Evolutionary conservation across 495 filamentous ascomycete species (phyloP).

Genomic region (Terfezia claveryi): DNA sequence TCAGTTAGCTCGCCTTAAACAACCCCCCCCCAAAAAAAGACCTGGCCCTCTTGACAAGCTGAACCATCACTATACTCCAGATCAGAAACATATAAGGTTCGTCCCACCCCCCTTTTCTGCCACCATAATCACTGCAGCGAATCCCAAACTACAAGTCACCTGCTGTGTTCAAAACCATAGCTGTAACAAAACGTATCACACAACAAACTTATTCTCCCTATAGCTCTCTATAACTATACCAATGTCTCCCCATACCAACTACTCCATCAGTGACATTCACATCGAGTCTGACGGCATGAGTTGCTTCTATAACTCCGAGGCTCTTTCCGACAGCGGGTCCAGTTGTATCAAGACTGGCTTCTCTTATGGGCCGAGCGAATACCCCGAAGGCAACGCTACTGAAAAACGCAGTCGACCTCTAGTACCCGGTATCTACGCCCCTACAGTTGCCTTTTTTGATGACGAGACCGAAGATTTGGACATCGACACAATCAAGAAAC

Average conservation of each 20-base stretch:
- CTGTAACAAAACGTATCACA: too few species aligned
- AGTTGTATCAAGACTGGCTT: background rate
- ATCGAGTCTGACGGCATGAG: constrained; percentile 3
- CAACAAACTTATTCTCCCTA: background rate
- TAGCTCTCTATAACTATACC: background rate
- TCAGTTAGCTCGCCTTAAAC: too few species aligned
- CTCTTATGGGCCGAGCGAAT: constrained; percentile 2
- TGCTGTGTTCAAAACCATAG: too few species aligned
- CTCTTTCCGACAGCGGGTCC: constrained; percentile 3
- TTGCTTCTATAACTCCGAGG: constrained; percentile 7
- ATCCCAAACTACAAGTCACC: too few species aligned
- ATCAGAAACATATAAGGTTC: too few species aligned
- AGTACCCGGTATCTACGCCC: constrained; percentile 68
- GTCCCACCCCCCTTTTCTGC: too few species aligned
- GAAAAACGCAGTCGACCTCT: constrained; percentile 30
- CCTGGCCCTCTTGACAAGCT: too few species aligned
- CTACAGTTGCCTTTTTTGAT: constrained; percentile 81
- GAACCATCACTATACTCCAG: too few species aligned
- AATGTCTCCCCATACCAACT: constrained; percentile 16
- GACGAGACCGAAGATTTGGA: constrained; percentile 63
- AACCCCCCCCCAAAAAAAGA: too few species aligned
- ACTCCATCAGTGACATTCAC: constrained; percentile 6
- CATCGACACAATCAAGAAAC: constrained; percentile 41
- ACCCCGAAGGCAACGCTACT: background rate
- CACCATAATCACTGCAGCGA: too few species aligned